Percentiles rank a stretch among this genome's conserved stretches.
Conservation (phyloP, 2,329 filamentous ascomycete species). For the Hypoxylon sp. region DNA sequence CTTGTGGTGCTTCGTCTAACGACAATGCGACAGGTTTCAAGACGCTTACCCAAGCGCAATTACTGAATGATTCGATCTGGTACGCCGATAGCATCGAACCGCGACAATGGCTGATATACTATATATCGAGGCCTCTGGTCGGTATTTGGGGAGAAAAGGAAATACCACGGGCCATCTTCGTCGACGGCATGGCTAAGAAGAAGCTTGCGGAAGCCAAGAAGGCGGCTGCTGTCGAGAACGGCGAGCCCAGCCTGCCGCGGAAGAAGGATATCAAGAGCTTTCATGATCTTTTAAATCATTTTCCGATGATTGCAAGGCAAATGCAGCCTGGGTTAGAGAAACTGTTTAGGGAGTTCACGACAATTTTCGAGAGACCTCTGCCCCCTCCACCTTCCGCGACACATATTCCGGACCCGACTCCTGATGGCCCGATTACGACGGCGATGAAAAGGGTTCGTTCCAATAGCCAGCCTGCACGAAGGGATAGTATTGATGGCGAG, state of each 20-base stretch:
- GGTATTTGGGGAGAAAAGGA: slow-evolving; percentile 83
- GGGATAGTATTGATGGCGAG: slow-evolving; percentile 54
- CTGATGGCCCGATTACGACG: slow-evolving; percentile 67
- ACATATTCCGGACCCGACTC: slow-evolving; percentile 69
- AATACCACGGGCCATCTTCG: slow-evolving; percentile 74
- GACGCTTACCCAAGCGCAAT: slow-evolving; percentile 86
- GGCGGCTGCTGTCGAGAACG: slow-evolving; percentile 54
- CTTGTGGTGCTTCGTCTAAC: slow-evolving; percentile 44
- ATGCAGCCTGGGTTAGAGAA: slow-evolving; percentile 94
- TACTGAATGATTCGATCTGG: slow-evolving; percentile 86
- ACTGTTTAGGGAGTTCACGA: slow-evolving; percentile 89
- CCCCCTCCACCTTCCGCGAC: slow-evolving; percentile 77
- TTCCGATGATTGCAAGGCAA: slow-evolving; percentile 94
- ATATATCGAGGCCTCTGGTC: slow-evolving; percentile 89
- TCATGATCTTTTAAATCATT: slow-evolving; percentile 87
- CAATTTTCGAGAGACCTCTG: slow-evolving; percentile 85
- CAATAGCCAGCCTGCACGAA: slow-evolving; percentile 58
- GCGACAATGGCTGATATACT: slow-evolving; percentile 96
- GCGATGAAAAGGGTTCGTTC: slow-evolving; percentile 69
- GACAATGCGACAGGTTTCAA: slow-evolving; percentile 78
- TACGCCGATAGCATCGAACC: slow-evolving; percentile 91
- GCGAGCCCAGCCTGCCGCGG: slow-evolving; percentile 65
- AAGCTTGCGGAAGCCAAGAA: slow-evolving; percentile 56
- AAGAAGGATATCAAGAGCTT: slow-evolving; percentile 96
- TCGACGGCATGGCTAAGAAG: slow-evolving; percentile 58